These are phyloP conservation scores for Yamadazyma spencermartinsiae DNA, from an alignment of 1,139 yeast species.

Conservation along the genomic window DNA sequence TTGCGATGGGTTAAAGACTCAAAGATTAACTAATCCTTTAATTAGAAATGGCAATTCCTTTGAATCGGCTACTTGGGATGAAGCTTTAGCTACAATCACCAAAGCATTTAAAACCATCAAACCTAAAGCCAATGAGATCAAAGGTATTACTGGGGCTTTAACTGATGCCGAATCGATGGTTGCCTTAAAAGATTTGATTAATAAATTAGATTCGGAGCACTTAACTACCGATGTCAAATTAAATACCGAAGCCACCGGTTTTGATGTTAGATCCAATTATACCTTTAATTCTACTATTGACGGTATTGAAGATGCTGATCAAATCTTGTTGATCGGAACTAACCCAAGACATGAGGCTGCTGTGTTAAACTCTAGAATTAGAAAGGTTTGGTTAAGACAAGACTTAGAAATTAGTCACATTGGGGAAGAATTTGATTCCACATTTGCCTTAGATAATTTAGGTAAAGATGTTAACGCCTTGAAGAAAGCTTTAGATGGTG, in stretches of 20 bases:
- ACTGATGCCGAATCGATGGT: conserved; percentile 83
- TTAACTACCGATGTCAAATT: conserved; percentile 69
- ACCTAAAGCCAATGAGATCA: conserved; percentile 71
- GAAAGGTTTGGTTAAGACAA: conserved; percentile 78
- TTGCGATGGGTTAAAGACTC: conserved; percentile 83
- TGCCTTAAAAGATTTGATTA: conserved; percentile 76
- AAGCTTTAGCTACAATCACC: conserved; percentile 72
- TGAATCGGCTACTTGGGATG: conserved; percentile 85
- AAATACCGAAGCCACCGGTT: conserved; percentile 66
- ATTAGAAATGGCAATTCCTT: conserved; percentile 71
- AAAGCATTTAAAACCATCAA: conserved; percentile 57
- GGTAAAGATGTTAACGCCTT: conserved; percentile 65
- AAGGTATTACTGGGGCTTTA: conserved; percentile 81
- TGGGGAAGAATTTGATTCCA: conserved; percentile 78
- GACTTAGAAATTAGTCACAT: conserved; percentile 66
- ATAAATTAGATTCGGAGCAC: conserved; percentile 79
- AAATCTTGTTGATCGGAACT: conserved; percentile 75
- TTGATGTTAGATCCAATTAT: conserved; percentile 78
- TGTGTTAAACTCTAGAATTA: conserved; percentile 79
- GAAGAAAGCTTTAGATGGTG: conserved; percentile 63
- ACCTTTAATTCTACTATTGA: conserved; percentile 77
- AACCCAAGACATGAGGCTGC: conserved; percentile 94
- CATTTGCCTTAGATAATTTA: conserved; percentile 64
- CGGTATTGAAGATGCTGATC: conserved; percentile 83
- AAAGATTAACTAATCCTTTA: conserved; percentile 81